Evolutionary conservation across 306 rosid genomes (phyloP).

Genomic region (Glycine soja): DNA sequence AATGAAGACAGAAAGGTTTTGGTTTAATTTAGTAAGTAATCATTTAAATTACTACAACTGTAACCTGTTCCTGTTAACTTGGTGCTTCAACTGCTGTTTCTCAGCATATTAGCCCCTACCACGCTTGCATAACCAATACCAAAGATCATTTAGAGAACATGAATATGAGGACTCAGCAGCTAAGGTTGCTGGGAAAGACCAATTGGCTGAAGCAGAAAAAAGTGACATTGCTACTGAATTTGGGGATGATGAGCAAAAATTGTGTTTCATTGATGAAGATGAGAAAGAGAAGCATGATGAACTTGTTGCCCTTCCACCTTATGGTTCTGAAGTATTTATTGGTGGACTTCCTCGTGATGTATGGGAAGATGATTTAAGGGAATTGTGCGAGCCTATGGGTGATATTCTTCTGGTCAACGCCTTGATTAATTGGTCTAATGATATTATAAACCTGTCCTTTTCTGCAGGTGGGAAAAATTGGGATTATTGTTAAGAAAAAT

Average conservation of each 20-base stretch:
- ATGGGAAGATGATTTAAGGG: slow-evolving; percentile 81
- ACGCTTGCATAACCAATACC: too few species aligned
- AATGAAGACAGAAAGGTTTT: too few species aligned
- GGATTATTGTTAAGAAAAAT: slow-evolving; percentile 34
- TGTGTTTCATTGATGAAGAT: slow-evolving; percentile 57
- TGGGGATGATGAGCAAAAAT: slow-evolving; percentile 66
- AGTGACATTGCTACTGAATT: slow-evolving; percentile 54
- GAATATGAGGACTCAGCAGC: slow-evolving; percentile 58
- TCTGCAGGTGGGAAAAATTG: slow-evolving; percentile 13
- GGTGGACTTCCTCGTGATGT: slow-evolving; percentile 95
- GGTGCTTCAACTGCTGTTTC: too few species aligned
- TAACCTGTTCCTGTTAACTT: too few species aligned
- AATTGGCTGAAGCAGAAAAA: slow-evolving; percentile 61
- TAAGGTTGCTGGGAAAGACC: slow-evolving; percentile 57
- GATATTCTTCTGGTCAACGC: slow-evolving; percentile 82
- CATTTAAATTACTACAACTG: too few species aligned
- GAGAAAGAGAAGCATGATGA: slow-evolving; percentile 79
- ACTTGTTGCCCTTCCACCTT: slow-evolving; percentile 95
- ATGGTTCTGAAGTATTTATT: slow-evolving; percentile 92
- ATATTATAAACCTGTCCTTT: slow-evolving; percentile 6
- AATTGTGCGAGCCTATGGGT: slow-evolving; percentile 79
- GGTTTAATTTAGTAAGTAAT: too few species aligned
- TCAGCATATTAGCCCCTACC: too few species aligned
- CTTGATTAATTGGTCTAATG: slow-evolving; percentile 20
- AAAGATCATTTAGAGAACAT: too few species aligned